Percentiles rank a stretch among this genome's conserved stretches.
Evolutionary conservation across 306 rosid species (phyloP).

Genomic region (Inga leiocalycina): DNA sequence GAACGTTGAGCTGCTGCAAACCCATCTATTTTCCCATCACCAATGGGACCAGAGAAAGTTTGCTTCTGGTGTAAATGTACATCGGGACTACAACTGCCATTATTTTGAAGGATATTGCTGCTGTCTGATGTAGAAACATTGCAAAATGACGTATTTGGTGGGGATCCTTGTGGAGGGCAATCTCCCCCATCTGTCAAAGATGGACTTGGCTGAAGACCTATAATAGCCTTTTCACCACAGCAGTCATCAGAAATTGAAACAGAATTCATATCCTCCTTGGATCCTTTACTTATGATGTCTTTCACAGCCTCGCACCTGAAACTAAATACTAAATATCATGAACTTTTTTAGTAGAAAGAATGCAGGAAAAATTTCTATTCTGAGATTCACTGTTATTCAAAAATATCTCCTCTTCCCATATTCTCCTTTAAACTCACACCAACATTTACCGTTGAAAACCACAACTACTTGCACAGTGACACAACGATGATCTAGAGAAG

Average conservation of each 20-base stretch:
- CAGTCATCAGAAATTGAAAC: slow-evolving; percentile 54
- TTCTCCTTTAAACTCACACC: slow-evolving; percentile 25
- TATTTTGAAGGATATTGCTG: slow-evolving; percentile 66
- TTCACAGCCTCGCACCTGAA: slow-evolving; percentile 57
- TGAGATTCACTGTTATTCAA: slow-evolving; percentile 9
- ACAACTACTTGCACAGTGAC: slow-evolving; percentile 6
- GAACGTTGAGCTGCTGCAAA: slow-evolving; percentile 48
- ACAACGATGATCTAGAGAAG: slow-evolving; percentile 20
- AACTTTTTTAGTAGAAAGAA: slow-evolving; percentile 24
- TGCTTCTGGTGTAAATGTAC: slow-evolving; percentile 57
- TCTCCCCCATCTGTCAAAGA: slow-evolving; percentile 63
- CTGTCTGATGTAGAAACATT: slow-evolving; percentile 74
- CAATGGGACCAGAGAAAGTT: slow-evolving; percentile 42
- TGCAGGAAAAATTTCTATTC: slow-evolving; percentile 19
- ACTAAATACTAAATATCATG: slow-evolving; percentile 28
- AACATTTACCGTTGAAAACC: slow-evolving; percentile 11
- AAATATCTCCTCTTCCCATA: slow-evolving; percentile 10
- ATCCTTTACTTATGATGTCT: slow-evolving; percentile 45
- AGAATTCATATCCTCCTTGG: slow-evolving; percentile 48
- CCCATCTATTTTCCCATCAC: slow-evolving; percentile 59
- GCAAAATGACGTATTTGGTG: slow-evolving; percentile 59
- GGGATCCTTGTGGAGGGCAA: slow-evolving; percentile 63
- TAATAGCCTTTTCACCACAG: slow-evolving; percentile 51
- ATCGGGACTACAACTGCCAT: slow-evolving; percentile 87
- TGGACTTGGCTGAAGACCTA: slow-evolving; percentile 60